phyloP scores from a whole-genome alignment of 352 stramenopile species.

The Globisporangium okanoganense region DNA sequence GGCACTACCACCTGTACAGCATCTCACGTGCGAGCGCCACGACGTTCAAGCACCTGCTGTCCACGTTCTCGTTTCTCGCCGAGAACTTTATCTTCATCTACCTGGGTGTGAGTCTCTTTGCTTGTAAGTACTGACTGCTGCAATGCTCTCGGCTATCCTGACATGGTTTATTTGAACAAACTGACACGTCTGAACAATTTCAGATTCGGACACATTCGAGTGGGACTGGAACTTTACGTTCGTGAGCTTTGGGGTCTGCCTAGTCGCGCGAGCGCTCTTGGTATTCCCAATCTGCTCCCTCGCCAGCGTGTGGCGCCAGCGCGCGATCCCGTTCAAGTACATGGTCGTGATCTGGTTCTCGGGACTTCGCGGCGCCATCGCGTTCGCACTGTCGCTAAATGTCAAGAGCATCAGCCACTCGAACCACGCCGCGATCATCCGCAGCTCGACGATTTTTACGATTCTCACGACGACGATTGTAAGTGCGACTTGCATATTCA shows the following conservation, averaged over 20 bases:
- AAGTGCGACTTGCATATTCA: not conserved
- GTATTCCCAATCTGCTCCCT: slow-evolving; percentile 31
- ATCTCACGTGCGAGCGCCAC: slow-evolving; percentile 28
- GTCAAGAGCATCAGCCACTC: slow-evolving; percentile 36
- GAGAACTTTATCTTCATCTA: slow-evolving; percentile 57
- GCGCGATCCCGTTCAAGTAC: slow-evolving; percentile 29
- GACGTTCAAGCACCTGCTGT: slow-evolving; percentile 36
- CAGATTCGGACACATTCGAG: slow-evolving; percentile 24
- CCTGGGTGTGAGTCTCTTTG: slow-evolving; percentile 36
- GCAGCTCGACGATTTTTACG: slow-evolving; percentile 60
- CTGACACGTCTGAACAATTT: not conserved
- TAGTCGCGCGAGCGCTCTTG: slow-evolving; percentile 26
- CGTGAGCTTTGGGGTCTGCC: slow-evolving; percentile 23
- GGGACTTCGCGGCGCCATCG: slow-evolving; percentile 76
- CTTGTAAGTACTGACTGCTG: slow-evolving; percentile 14
- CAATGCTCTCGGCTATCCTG: not conserved
- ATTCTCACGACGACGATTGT: slow-evolving; percentile 64
- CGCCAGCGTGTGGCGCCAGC: slow-evolving; percentile 23
- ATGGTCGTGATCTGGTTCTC: slow-evolving; percentile 76
- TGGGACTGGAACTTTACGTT: slow-evolving; percentile 43
- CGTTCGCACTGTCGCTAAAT: slow-evolving; percentile 86
- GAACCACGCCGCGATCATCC: slow-evolving; percentile 55
- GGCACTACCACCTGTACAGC: slow-evolving; percentile 48
- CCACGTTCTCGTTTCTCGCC: slow-evolving; percentile 36
- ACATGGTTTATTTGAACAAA: not conserved